Percentiles rank a stretch among this genome's conserved stretches.
Conservation (phyloP, 1,284 basidiomycete genomes). For the Coriolopsis trogii region DNA sequence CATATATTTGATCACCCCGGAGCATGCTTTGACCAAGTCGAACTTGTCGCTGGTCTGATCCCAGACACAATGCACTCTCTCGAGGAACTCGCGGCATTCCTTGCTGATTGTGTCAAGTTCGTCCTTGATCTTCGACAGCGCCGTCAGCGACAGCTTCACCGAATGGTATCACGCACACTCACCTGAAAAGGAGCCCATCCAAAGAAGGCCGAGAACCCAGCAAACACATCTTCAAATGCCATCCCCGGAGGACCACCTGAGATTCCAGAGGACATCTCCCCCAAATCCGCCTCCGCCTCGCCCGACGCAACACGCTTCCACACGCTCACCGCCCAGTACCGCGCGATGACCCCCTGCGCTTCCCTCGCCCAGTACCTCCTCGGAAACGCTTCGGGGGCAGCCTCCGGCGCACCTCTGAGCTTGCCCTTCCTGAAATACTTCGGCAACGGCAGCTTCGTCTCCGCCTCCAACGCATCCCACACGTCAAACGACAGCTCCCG, state of each 20-base stretch:
- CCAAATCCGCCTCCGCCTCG: conserved; percentile 40
- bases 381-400: conserved; percentile 43
- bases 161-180: conserved; percentile 9
- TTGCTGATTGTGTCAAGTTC: conserved; percentile 43
- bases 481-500: conserved; percentile 47
- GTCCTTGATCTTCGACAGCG: conserved; percentile 35
- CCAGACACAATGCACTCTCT: conserved; percentile 6
- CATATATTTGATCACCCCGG: background rate
- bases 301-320: conserved; percentile 40
- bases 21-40: conserved; percentile 16
- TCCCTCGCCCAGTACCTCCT: conserved; percentile 55
- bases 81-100: conserved; percentile 31
- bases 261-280: conserved; percentile 48
- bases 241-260: conserved; percentile 44
- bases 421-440: conserved; percentile 27
- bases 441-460: conserved; percentile 39
- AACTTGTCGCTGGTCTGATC: conserved; percentile 21
- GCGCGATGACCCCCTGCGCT: conserved; percentile 47
- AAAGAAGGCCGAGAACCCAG: conserved; percentile 57
- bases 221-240: conserved; percentile 51
- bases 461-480: conserved; percentile 53
- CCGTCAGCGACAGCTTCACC: background rate
- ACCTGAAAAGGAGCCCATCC: conserved; percentile 49
- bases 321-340: conserved; percentile 43
- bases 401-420: conserved; percentile 11